A percentile compares a stretch with the other conserved stretches of the same genome.
Conservation (phyloP, 2,329 filamentous ascomycete species). For the Cladophialophora psammophila region DNA sequence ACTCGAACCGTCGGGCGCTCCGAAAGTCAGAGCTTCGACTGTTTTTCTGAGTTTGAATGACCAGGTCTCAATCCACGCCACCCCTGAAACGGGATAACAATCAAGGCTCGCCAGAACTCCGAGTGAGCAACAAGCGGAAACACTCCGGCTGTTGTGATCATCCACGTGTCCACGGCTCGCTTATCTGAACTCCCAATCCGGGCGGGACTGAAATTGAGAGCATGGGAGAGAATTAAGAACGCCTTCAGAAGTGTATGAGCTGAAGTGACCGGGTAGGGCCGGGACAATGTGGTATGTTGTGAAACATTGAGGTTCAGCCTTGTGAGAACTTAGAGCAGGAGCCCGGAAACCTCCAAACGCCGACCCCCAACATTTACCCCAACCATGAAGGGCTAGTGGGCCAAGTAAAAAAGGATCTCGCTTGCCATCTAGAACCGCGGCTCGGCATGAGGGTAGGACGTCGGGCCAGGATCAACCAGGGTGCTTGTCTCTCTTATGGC, state of each 20-base stretch:
- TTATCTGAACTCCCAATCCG: constrained; percentile 4
- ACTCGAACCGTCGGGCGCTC: constrained; percentile 23
- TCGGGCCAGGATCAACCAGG: not conserved
- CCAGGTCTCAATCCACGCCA: not conserved
- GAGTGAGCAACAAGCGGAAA: constrained; percentile 8
- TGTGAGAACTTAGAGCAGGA: not conserved
- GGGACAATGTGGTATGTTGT: constrained; percentile 2
- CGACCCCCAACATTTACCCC: not conserved
- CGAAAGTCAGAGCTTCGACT: constrained; percentile 15
- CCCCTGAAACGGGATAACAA: not conserved
- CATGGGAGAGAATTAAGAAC: not conserved
- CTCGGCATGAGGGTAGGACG: not conserved
- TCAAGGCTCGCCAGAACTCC: constrained; percentile 7
- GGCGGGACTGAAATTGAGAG: not conserved
- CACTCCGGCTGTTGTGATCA: constrained; percentile 8
- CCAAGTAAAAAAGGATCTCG: constrained; percentile 1
- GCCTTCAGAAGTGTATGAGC: not conserved
- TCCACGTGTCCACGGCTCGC: constrained; percentile 20
- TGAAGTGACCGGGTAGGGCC: constrained; percentile 5
- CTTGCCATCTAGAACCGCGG: not conserved
- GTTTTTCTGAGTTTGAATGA: not conserved
- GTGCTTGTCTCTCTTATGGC: not conserved
- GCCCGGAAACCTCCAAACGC: not conserved
- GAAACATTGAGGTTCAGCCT: constrained; percentile 11
- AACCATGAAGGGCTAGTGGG: not conserved